Base-by-base conservation (phyloP, 2,329 filamentous ascomycete species). In the Clarireedia hainanense region DNA sequence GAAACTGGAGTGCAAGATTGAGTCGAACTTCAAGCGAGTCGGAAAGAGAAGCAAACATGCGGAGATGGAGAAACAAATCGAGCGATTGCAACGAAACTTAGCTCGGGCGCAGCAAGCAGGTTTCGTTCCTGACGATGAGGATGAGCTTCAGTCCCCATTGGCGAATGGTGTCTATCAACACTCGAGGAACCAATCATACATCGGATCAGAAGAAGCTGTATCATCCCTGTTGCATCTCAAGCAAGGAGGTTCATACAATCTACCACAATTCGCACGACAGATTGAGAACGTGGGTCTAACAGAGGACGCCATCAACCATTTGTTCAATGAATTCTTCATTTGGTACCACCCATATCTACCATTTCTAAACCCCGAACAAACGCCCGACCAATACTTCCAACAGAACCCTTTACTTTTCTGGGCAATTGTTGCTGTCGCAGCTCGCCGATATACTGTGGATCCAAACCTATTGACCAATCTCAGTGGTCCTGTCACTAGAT, bases 361-460 rank as follows among this genome's bases (percentile, higher is more conserved):
- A 0, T 87, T 92, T 65, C 79, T 92, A 61, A 86, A 84, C 64
- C 77, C 82, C 5, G 68, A 76, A 9, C 82, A 85, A 61, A 73
- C 80, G 0, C 86, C 89, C 1, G 86, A 94, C 47, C 76, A 83
- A 57, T 94, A 89, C 68, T 87, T 87, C 66, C 80, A 84, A 58
- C 86, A 92, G 64, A 87, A 90, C 50, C 84, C 85, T 4, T 76
- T 96, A 14, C 79, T 96, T 1, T 95, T 95, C 71, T 96, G 91
- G 91, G 81, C 87, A 48, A 86, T 92, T 57, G 76, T 91, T 47
- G 81, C 86, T 37, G 84, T 91, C 55, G 88, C 88, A 23, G 83
- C 87, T 43, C 82, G 88, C 51, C 84, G 88, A 40, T 91, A 85
- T 66, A 75, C 76, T 43, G 73, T 76, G 0, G 85, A 87, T 58